Evolutionary conservation across 257 asterid species (phyloP), one percentile per base, ranked within the genome.

Genomic region (Scutellaria barbata): DNA sequence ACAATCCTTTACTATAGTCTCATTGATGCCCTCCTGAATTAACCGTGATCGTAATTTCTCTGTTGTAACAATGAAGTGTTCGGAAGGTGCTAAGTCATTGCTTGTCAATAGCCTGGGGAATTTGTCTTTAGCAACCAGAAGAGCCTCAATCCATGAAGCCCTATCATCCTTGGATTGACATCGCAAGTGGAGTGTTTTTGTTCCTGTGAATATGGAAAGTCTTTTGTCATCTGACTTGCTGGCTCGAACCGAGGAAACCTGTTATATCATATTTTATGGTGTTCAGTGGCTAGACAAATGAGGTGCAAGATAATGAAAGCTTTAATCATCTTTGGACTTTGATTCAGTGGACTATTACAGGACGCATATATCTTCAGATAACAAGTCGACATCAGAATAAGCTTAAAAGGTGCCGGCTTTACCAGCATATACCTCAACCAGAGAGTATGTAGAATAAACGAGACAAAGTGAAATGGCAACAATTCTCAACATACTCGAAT

Each of bases 151-250:
- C 99, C 99, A 95, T 18, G 89, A 80, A 60, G 95, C 85, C 64
- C 99, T 79, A 72, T 88, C 99, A 72, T 95, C 99, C 74, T 88
- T 95, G 43, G 95, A 86, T 50, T 83, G 92, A 64, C 98, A 95
- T 25, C 99, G 94, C 81, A 95, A 80, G 79, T 95, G 99, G 66
- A 95, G 95, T 33, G 96, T 95, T 83, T 88, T 92, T 22, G 98
- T 95, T 74, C 99, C 99, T 12, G 96, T 92, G 88, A 84, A 95
- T 83, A 95, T 85, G 69, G 93, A 92, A 69, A 95, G 98, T 79
- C 99, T 92, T 79, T 85, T 95, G 80, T 92, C 99, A 74, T 95
- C 98, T 35, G 98, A 92, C 83, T 91, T 95, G 88, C 99, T 92
- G 56, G 96, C 95, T 63, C 96, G 92, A 82, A 92, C 92, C 20